Evolutionary conservation across 768 basidiomycete species (phyloP), one percentile per base, ranked within the genome.

Genomic region (Boletus patriciae): DNA sequence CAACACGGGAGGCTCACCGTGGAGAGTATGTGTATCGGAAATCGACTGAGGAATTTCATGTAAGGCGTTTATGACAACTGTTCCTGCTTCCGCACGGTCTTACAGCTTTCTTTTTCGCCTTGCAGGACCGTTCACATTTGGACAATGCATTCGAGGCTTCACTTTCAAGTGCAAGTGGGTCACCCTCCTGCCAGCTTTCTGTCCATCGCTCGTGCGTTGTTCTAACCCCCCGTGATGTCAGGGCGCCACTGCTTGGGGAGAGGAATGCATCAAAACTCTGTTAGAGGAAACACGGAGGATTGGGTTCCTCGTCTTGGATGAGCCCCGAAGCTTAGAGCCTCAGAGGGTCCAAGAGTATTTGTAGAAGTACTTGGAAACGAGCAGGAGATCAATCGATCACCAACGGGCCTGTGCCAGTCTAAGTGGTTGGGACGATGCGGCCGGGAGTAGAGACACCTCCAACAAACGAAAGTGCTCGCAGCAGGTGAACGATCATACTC

Each of bases 231-330:
- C 10, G 18, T 31, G 11, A 45, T 49, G 40, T 37, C n/a, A 65
- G 64, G 64, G 61, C 7, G 54, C 61, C 23, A 55, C 61, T 16
- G 64, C 61, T 6, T 66, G 64, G 64, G 64, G 64, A 29, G 61
- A 62, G 37, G 61, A 63, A 34, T 55, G 50, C 25, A 63, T 63
- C 1, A 52, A 48, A 29, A 50, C 34, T 18, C 3, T 65, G 47
- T 45, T 65, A 4, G 55, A 65, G 6, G 64, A 65, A 34, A 66
- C 25, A 0, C 13, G 62, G 16, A 59, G 64, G 21, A 63, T 65
- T 13, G 64, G 31, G 5, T 21, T 29, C 6, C 64, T 66, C n/a
- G 31, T 63, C 16, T n/a, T 52, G 18, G 55, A 54, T 7, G 43
- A 57, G 2, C 18, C 48, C 29, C 48, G 34, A n/a, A 42, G 13